Evolutionary conservation across 148 eudicot genomes (phyloP), one percentile per base, ranked within the genome.

Genomic region (Mesembryanthemum crystallinum): DNA sequence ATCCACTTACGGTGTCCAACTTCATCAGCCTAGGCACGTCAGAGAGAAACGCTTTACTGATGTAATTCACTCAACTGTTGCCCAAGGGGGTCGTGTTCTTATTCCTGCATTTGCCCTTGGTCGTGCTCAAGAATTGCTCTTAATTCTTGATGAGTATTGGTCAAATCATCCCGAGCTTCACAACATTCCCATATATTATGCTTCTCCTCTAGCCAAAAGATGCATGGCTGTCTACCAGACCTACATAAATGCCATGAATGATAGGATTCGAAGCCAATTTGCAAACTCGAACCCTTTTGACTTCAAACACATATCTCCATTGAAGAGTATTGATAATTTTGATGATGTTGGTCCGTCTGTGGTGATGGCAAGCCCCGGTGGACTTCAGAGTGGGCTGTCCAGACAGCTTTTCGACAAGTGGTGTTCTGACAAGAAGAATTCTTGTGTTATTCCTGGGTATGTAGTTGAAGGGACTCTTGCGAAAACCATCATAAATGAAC

Each of bases 111-210:
- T 78, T 83, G 97, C 98, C 72, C 96, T 94, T 35, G 98, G 98
- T 28, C 97, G 98, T 64, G 98, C 98, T n/a, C 98, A 94, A 69
- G 98, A 94, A 79, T 82, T 94, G 5, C 87, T 94, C 25, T 83
- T 94, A 18, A 94, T 94, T 65, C 95, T 94, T n/a, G 98, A 94
- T 27, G 98, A 94, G 79, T 94, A 90, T 69, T 94, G 98, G 98
- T 85, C 97, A 3, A 91, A 86, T 84, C 98, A 92, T 81, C 97
- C 93, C 0, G 98, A 94, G 75, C 89, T 94, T 69, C 90, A 88
- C 55, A 92, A 90, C 51, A 79, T 94, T 65, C 97, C 97, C 24
- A 90, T 94, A 73, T 94, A 94, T 74, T 94, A 94, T 72, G 98
- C 98, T 67, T 94, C 98, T 64, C 98, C 98, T 15, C 91, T 94